Evolutionary conservation across 345 rosid species (phyloP).

Genomic region (Populus simonii): DNA sequence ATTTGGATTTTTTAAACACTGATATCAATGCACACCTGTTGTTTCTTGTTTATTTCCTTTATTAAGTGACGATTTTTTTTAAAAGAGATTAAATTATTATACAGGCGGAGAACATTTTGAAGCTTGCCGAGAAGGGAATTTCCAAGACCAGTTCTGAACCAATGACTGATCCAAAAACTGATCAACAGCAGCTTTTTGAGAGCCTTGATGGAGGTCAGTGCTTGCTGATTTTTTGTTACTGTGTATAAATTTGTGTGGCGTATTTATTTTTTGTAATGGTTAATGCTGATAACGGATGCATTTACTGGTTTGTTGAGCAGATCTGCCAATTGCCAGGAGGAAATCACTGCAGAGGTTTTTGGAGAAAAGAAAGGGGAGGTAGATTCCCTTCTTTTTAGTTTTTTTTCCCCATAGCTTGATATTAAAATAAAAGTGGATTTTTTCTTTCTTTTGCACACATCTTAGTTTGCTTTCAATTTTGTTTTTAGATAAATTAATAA

Average conservation of each 20-base stretch:
- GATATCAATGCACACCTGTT: not conserved
- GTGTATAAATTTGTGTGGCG: not conserved
- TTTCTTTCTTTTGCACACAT: not conserved
- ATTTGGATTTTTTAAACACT: not conserved
- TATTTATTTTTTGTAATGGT: not conserved
- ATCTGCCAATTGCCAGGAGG: constrained; percentile 65
- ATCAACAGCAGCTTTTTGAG: constrained; percentile 41
- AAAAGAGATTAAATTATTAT: not conserved
- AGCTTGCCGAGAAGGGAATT: constrained; percentile 48
- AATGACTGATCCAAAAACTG: constrained; percentile 17
- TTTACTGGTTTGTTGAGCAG: constrained; percentile 26
- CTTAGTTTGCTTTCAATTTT: not conserved
- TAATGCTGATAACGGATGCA: no score
- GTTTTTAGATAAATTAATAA: no score
- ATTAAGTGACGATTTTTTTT: not conserved
- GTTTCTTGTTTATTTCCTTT: not conserved
- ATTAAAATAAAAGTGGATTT: not conserved
- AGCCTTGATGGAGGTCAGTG: constrained; percentile 56
- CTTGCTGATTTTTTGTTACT: not conserved
- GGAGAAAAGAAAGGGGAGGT: constrained; percentile 94
- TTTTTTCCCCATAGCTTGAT: not conserved
- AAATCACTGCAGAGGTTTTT: constrained; percentile 82
- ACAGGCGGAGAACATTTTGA: constrained; percentile 60
- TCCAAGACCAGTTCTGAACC: constrained; percentile 25
- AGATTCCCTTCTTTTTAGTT: not conserved